Conservation (phyloP, 805 yeast species). For the Starmerella davenportii region DNA sequence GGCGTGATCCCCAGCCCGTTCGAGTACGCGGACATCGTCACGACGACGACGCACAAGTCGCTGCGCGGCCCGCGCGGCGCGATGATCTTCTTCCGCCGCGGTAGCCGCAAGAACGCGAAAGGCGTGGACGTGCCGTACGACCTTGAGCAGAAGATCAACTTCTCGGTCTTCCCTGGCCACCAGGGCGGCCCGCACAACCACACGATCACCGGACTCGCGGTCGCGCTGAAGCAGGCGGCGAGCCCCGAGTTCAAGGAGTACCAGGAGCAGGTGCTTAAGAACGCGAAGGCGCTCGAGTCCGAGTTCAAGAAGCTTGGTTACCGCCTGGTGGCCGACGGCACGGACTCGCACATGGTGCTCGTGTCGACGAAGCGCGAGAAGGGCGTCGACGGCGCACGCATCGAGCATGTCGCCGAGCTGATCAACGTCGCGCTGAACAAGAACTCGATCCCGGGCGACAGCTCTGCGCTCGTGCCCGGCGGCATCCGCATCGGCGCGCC, state of each 20-base stretch:
- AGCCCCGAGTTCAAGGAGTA: conserved; percentile 80
- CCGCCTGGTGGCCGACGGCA: conserved; percentile 79
- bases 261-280: conserved; percentile 72
- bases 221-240: conserved; percentile 86
- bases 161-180: conserved; percentile 98
- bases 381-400: conserved; percentile 91
- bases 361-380: conserved; percentile 65
- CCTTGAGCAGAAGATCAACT: conserved; percentile 86
- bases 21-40: conserved; percentile 91
- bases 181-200: conserved; percentile 99
- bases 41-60: conserved; percentile 97
- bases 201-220: conserved; percentile 93
- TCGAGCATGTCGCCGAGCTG: conserved; percentile 85
- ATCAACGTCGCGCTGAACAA: conserved; percentile 91
- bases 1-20: conserved; percentile 92
- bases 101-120: conserved; percentile 76
- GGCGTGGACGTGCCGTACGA: conserved; percentile 86
- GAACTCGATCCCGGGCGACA: conserved; percentile 96
- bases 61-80: conserved; percentile 99
- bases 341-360: conserved; percentile 92
- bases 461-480: conserved; percentile 88
- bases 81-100: conserved; percentile 96
- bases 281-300: conserved; percentile 67
- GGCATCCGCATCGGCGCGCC: conserved; percentile 98
- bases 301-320: conserved; percentile 58